Base-by-base conservation (phyloP, 805 yeast species). In the Candida nitratophila region DNA sequence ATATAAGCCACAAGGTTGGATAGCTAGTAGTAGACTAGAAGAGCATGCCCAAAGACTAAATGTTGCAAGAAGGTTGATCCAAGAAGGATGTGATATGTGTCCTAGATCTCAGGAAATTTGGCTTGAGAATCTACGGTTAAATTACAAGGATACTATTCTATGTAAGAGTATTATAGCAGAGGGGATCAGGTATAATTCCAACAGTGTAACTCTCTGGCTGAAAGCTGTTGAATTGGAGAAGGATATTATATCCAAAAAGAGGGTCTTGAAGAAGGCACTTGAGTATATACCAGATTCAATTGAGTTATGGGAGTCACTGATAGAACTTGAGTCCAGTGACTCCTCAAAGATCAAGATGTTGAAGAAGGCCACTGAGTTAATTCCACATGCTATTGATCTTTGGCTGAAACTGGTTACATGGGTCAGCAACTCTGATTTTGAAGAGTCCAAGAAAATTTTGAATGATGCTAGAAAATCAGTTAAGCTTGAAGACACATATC, bases 1-100 rank as follows among this genome's bases (percentile, higher is more conserved):
- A 0, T 62, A 65, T 36, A 82, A 80, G 46, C 76, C 95, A 0
- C 76, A 76, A 40, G 86, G 84, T 4, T 91, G 96, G 96, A 84
- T 91, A 20, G 87, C 95, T 0, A 77, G 88, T 40, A 95, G 96
- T 0, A 64, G 87, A 39, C 58, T 88, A 10, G 98, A 91, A 56
- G 83, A 77, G 50, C 74, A 72, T 38, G 83, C 81, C 1, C 71
- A 71, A 37, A 79, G 78, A 42, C 67, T 69, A 43, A 64, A 64
- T 5, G 61, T 61, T 14, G 96, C 98, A 0, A 73, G 74, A 43
- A 63, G 63, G 20, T 48, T 85, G 15, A 81, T 89, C 7, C 69
- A 69, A n/a, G 79, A 86, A 56, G 99, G 96, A 2, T 85, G 96
- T 54, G 68, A 65, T 4, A 66, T 67, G 37, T 79, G 90, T 50